A percentile compares a stretch with the other conserved stretches of the same genome.
phyloP scores from a whole-genome alignment of 805 yeast genomes.

The Metschnikowia santaceciliae region DNA sequence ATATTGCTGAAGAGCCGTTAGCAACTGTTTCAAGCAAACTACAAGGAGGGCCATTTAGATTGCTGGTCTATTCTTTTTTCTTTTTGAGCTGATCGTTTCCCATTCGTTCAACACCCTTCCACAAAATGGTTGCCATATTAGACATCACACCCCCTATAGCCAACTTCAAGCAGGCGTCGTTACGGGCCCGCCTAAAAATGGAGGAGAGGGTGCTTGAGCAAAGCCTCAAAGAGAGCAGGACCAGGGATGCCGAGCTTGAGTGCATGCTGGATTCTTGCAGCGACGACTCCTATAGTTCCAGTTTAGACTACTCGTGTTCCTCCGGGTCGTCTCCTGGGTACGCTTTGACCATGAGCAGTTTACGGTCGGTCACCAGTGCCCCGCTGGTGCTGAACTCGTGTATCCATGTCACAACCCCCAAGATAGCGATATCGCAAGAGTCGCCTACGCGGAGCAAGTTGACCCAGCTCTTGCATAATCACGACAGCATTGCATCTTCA shows the following conservation, averaged over 20 bases:
- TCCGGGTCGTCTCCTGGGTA: neutral
- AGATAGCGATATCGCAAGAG: neutral
- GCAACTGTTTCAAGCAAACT: neutral
- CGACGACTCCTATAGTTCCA: slow-evolving; percentile 3
- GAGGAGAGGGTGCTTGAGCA: slow-evolving; percentile 1
- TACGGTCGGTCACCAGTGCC: neutral
- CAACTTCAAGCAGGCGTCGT: neutral
- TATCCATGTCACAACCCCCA: neutral
- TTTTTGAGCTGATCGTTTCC: neutral
- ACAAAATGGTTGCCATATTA: neutral
- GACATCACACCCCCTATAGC: neutral
- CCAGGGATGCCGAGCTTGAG: neutral
- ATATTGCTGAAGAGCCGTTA: neutral
- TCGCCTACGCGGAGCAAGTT: slow-evolving; percentile 3
- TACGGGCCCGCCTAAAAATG: neutral
- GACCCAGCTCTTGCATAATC: neutral
- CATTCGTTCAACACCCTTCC: neutral
- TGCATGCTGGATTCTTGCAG: slow-evolving; percentile 4
- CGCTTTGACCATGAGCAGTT: neutral
- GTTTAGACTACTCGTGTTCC: slow-evolving; percentile 1
- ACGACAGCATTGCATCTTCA: neutral
- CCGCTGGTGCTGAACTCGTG: slow-evolving; percentile 2
- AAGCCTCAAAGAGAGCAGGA: neutral
- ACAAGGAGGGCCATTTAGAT: neutral
- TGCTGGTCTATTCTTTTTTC: too few relatives aligned